Percentiles rank a stretch among this genome's conserved stretches.
These are phyloP conservation scores for Spizellomyces punctatus DNA, from an alignment of 192 early-diverging fungal species.

Conservation along the genomic window DNA sequence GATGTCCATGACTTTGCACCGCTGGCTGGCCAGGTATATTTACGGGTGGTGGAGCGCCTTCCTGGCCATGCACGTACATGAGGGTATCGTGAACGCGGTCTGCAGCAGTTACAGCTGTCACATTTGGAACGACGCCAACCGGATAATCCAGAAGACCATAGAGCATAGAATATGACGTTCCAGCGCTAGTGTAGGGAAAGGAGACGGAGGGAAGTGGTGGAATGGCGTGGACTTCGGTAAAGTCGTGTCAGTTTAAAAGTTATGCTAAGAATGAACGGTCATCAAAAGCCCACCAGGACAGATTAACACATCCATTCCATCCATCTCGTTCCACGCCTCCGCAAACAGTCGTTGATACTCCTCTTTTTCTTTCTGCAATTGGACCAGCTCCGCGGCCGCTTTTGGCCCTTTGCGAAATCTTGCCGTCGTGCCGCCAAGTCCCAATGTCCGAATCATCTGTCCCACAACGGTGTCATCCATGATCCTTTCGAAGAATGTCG, in stretches of 20 bases:
- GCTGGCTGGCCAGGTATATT: not conserved
- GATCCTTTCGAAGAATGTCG: constrained; percentile 17
- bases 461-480: constrained; percentile 7
- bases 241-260: not conserved
- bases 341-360: constrained; percentile 20
- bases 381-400: not conserved
- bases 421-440: not conserved
- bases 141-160: constrained; percentile 17
- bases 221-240: constrained; percentile 7
- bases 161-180: constrained; percentile 9
- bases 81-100: not conserved
- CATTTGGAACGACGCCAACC: constrained; percentile 11
- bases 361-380: not conserved
- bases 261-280: no score
- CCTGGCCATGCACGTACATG: not conserved
- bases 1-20: not conserved
- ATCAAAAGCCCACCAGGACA: constrained; percentile 1
- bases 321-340: constrained; percentile 12
- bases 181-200: not conserved
- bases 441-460: constrained; percentile 4
- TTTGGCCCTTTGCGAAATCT: not conserved
- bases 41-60: no score
- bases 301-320: constrained; percentile 12
- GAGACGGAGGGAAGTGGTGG: constrained; percentile 8
- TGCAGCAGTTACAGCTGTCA: not conserved